Conservation (phyloP, 176 grass and related monocot genomes). For the Dactylis glomerata region DNA sequence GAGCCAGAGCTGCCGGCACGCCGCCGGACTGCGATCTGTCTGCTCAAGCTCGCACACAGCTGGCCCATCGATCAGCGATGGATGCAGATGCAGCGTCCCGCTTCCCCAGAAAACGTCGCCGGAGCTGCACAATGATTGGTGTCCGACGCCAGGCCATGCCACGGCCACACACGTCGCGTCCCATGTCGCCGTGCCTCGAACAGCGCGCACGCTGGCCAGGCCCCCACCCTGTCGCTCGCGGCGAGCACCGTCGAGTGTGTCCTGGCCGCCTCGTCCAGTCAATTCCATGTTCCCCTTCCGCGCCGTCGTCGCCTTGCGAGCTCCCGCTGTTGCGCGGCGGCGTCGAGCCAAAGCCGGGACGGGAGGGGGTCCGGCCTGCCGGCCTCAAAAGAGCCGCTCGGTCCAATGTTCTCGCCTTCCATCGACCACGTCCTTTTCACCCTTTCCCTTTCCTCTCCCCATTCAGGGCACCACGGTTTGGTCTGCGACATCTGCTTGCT, state of each 20-base stretch:
- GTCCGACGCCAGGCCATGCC: slow-evolving; percentile 7
- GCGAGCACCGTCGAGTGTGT: slow-evolving; percentile 31
- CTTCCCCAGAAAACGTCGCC: slow-evolving; percentile 14
- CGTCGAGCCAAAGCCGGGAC: not conserved
- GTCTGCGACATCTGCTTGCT: slow-evolving; percentile 42
- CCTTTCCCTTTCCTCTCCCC: slow-evolving; percentile 5
- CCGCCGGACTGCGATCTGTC: slow-evolving; percentile 20
- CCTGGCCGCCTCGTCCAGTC: slow-evolving; percentile 31
- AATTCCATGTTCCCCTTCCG: slow-evolving; percentile 38
- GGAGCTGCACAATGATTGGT: slow-evolving; percentile 41
- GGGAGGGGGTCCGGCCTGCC: slow-evolving; percentile 4
- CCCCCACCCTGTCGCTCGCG: slow-evolving; percentile 43
- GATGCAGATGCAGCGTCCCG: slow-evolving; percentile 9
- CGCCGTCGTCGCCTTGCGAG: slow-evolving; percentile 24
- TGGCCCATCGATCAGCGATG: not conserved
- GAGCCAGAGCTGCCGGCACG: not conserved
- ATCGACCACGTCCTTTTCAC: slow-evolving; percentile 10
- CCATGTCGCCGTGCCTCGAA: slow-evolving; percentile 44
- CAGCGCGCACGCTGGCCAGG: slow-evolving; percentile 23
- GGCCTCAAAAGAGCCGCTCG: slow-evolving; percentile 47
- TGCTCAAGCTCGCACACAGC: not conserved
- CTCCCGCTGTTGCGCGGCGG: not conserved
- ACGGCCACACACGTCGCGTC: slow-evolving; percentile 34
- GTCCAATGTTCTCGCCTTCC: slow-evolving; percentile 24
- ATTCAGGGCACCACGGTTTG: not conserved